Conservation (phyloP, 1,284 basidiomycete species). For the Ganoderma lingzhi region DNA sequence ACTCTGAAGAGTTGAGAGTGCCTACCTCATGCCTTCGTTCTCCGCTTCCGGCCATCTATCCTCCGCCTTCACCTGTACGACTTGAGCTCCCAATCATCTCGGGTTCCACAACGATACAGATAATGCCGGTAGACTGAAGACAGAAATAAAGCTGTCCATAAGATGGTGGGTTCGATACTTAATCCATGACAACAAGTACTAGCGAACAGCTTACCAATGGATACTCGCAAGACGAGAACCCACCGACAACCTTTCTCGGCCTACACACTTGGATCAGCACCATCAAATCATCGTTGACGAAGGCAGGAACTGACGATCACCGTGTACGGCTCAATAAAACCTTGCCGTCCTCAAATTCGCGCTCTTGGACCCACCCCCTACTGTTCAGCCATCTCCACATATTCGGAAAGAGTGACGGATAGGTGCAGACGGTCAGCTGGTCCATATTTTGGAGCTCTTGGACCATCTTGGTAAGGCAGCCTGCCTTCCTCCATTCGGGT, state of each 20-base stretch:
- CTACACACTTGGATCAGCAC: not conserved
- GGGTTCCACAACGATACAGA: no score
- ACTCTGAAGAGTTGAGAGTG: not conserved
- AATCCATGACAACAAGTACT: not conserved
- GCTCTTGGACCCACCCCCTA: constrained; percentile 32
- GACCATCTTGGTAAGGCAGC: constrained; percentile 37
- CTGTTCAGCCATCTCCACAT: constrained; percentile 41
- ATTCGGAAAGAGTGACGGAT: constrained; percentile 34
- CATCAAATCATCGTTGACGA: not conserved
- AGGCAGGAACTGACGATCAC: not conserved
- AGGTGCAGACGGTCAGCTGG: constrained; percentile 38
- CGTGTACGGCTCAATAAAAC: constrained; percentile 32
- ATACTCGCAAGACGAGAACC: not conserved
- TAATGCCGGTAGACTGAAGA: not conserved
- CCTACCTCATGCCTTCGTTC: not conserved
- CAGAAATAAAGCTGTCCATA: not conserved
- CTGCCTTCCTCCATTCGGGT: constrained; percentile 33
- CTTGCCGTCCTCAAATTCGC: constrained; percentile 35
- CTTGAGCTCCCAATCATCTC: no score
- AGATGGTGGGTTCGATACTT: not conserved
- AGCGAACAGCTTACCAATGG: not conserved
- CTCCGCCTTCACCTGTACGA: no score
- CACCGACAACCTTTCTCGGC: not conserved
- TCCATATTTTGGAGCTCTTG: constrained; percentile 21
- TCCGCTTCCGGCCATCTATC: not conserved